Conservation (phyloP, 2,329 filamentous ascomycete genomes). For the Myriosclerotinia curreyana region DNA sequence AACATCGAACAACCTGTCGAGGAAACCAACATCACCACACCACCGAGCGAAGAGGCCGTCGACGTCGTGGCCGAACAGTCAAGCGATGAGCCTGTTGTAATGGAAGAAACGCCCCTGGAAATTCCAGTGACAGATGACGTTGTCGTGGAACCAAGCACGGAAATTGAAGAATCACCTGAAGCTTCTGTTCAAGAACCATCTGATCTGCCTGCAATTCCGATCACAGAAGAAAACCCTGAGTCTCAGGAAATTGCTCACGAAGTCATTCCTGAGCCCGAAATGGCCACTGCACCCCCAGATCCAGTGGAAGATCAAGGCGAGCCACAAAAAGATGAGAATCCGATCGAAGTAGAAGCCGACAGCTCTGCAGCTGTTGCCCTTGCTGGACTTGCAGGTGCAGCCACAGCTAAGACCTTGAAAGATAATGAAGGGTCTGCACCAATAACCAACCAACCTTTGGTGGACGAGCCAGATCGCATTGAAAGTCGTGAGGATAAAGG, state of each 20-base stretch:
- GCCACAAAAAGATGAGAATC: neutral
- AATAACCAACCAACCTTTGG: neutral
- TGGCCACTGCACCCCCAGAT: neutral
- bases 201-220: neutral
- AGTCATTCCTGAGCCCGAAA: neutral
- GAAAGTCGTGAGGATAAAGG: slow-evolving; percentile 10
- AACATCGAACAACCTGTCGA: neutral
- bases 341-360: neutral
- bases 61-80: neutral
- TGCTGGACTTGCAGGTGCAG: slow-evolving; percentile 16
- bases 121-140: neutral
- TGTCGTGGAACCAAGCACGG: neutral
- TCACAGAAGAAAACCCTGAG: neutral
- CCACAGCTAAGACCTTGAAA: neutral
- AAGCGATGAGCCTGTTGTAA: neutral
- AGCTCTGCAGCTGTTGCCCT: slow-evolving; percentile 8
- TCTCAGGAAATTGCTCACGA: neutral
- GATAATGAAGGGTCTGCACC: neutral
- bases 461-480: slow-evolving; percentile 1
- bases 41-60: neutral
- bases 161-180: neutral
- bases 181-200: neutral
- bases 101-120: neutral
- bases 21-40: neutral
- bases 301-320: neutral